Percentiles rank a stretch among this genome's conserved stretches.
phyloP scores from a whole-genome alignment of 805 yeast genomes.

The Brettanomyces custersianus region DNA sequence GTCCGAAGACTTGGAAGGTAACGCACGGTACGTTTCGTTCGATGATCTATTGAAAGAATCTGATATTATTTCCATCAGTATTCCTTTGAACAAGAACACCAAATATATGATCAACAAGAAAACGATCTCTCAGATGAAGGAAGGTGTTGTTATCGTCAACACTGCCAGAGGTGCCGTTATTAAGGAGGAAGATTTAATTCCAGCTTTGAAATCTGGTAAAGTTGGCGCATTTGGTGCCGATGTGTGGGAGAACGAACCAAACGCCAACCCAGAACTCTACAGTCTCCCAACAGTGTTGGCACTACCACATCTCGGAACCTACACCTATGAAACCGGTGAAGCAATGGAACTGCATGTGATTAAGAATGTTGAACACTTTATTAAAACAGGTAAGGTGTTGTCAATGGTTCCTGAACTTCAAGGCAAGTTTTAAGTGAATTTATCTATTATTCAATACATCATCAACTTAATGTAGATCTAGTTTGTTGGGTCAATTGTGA shows the following conservation, averaged over 20 bases:
- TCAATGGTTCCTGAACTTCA: slow-evolving; percentile 72
- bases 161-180: slow-evolving; percentile 89
- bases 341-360: slow-evolving; percentile 78
- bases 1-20: slow-evolving; percentile 52
- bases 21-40: slow-evolving; percentile 55
- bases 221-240: slow-evolving; percentile 64
- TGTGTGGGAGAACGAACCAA: slow-evolving; percentile 69
- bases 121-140: slow-evolving; percentile 61
- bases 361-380: slow-evolving; percentile 47
- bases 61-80: slow-evolving; percentile 66
- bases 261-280: slow-evolving; percentile 50
- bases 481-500: no score
- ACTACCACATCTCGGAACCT: slow-evolving; percentile 89
- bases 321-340: slow-evolving; percentile 60
- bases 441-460: no score
- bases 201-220: slow-evolving; percentile 53
- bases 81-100: slow-evolving; percentile 70
- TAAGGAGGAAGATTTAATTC: slow-evolving; percentile 52
- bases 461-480: no score
- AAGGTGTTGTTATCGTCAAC: slow-evolving; percentile 68
- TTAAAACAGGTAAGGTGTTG: slow-evolving; percentile 60
- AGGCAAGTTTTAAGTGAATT: slow-evolving; percentile 11
- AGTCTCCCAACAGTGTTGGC: slow-evolving; percentile 61
- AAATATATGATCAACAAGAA: slow-evolving; percentile 58
- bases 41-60: slow-evolving; percentile 57